These are phyloP conservation scores for Penicillium daleae DNA, from an alignment of 495 filamentous ascomycete genomes.

Conservation along the genomic window DNA sequence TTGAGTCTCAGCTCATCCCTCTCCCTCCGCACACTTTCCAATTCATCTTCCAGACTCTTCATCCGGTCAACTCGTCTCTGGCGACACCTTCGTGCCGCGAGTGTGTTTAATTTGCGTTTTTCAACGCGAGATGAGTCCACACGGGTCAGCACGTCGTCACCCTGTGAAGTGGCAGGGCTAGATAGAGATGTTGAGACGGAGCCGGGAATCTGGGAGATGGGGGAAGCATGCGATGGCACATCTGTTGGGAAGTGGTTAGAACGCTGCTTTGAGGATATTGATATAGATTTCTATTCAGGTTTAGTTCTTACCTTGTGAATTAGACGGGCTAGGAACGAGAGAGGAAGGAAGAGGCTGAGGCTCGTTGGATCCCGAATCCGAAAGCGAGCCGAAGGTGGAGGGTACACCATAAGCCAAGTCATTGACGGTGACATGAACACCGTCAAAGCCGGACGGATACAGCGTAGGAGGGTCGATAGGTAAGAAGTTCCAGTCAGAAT, in stretches of 20 bases:
- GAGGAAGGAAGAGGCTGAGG: constrained; percentile 13
- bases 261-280: background rate
- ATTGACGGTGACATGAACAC: constrained; percentile 19
- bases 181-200: constrained; percentile 25
- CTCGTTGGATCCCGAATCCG: constrained; percentile 30
- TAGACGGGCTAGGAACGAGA: constrained; percentile 24
- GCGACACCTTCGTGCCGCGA: constrained; percentile 72
- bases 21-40: constrained; percentile 61
- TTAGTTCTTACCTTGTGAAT: constrained; percentile 29
- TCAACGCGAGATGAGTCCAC: constrained; percentile 37
- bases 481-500: constrained; percentile 34
- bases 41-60: constrained; percentile 61
- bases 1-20: constrained; percentile 67
- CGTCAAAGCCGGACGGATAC: constrained; percentile 20
- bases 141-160: constrained; percentile 23
- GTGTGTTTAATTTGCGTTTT: constrained; percentile 69
- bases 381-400: constrained; percentile 31
- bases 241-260: constrained; percentile 18
- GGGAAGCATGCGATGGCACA: constrained; percentile 27
- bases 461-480: constrained; percentile 19
- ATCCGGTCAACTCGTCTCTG: constrained; percentile 71
- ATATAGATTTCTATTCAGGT: background rate
- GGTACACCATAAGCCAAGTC: constrained; percentile 22
- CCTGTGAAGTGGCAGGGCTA: constrained; percentile 30
- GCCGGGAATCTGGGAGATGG: constrained; percentile 25